phyloP scores from a whole-genome alignment of 2,329 filamentous ascomycete genomes.

The Bretziella fagacearum region DNA sequence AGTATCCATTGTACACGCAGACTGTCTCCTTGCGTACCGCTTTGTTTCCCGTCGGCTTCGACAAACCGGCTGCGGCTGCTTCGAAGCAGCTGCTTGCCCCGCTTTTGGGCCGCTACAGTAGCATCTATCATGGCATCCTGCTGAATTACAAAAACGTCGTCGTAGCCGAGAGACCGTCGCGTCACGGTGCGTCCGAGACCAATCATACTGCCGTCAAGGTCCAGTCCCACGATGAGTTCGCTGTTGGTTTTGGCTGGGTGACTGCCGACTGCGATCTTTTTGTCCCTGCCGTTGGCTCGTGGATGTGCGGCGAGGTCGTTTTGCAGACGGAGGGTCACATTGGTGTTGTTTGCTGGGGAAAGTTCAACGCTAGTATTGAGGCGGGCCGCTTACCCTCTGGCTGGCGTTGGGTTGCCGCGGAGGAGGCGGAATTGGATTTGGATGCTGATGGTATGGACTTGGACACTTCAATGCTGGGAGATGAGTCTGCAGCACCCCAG shows the following conservation, averaged over 20 bases:
- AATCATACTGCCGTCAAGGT: constrained; percentile 30
- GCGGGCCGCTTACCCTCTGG: constrained; percentile 53
- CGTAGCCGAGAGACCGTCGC: constrained; percentile 42
- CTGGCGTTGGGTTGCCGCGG: constrained; percentile 64
- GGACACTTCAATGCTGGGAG: too few species aligned
- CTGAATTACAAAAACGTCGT: constrained; percentile 55
- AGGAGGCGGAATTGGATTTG: constrained; percentile 26
- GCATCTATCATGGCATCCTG: constrained; percentile 54
- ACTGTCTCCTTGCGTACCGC: constrained; percentile 68
- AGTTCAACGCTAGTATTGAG: constrained; percentile 82
- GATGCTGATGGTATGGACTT: constrained; percentile 29
- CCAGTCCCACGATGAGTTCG: constrained; percentile 59
- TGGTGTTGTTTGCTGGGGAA: constrained; percentile 74
- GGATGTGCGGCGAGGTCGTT: constrained; percentile 67
- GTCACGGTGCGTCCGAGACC: constrained; percentile 29
- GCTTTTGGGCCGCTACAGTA: constrained; percentile 60
- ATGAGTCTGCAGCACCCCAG: neutral
- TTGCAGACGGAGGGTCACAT: constrained; percentile 80
- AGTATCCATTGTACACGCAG: constrained; percentile 60
- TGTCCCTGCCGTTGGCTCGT: constrained; percentile 53
- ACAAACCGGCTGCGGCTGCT: constrained; percentile 51
- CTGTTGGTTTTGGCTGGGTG: constrained; percentile 72
- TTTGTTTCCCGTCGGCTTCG: constrained; percentile 53
- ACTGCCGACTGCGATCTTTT: constrained; percentile 79
- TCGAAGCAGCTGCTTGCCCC: constrained; percentile 60